Percentiles rank a stretch among this genome's conserved stretches.
Evolutionary conservation across 2,329 filamentous ascomycete genomes (phyloP).

Genomic region (Cladosporium sp.): DNA sequence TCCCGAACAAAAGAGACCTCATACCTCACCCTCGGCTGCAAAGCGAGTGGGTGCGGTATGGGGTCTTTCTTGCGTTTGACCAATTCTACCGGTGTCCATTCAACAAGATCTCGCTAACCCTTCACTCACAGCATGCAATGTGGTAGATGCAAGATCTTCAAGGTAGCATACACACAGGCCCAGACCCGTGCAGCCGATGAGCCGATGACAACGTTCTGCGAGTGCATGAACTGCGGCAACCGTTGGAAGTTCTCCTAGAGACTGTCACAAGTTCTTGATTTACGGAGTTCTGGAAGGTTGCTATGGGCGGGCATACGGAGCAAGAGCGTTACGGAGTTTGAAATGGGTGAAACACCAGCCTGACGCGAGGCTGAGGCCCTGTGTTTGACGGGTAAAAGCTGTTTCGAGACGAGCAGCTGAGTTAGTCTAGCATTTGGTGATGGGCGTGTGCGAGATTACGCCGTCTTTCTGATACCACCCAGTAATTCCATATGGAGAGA

Average conservation of each 20-base stretch:
- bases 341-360: background rate
- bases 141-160: constrained; percentile 87
- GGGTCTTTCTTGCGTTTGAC: constrained; percentile 35
- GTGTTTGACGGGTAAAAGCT: background rate
- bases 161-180: constrained; percentile 93
- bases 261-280: background rate
- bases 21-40: constrained; percentile 23
- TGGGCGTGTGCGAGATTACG: background rate
- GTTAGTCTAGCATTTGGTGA: background rate
- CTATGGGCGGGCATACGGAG: constrained; percentile 6
- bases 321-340: constrained; percentile 16
- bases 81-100: constrained; percentile 7
- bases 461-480: background rate
- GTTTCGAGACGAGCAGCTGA: background rate
- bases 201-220: constrained; percentile 64
- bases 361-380: background rate
- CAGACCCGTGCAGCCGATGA: constrained; percentile 96
- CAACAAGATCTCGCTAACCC: constrained; percentile 16
- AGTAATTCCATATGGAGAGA: background rate
- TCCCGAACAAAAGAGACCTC: constrained; percentile 23
- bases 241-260: constrained; percentile 51
- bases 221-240: constrained; percentile 54
- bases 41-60: constrained; percentile 25
- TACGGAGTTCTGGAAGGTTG: background rate
- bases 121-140: constrained; percentile 75